Percentiles rank a stretch among this genome's conserved stretches.
Evolutionary conservation across 2,329 filamentous ascomycete species (phyloP).

Genomic region (Pseudopithomyces chartarum): DNA sequence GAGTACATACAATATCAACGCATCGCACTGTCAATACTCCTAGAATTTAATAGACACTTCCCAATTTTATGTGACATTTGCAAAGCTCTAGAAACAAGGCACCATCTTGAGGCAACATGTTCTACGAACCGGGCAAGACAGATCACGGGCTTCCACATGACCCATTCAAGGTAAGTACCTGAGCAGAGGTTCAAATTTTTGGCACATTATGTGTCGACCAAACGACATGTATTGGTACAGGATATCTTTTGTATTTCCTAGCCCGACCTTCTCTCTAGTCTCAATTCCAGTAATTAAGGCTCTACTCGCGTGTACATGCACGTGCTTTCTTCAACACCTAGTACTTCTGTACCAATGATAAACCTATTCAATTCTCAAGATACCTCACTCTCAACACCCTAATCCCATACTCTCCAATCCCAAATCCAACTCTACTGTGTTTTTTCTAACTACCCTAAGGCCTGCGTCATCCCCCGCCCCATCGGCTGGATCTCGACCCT

Average conservation of each 20-base stretch:
- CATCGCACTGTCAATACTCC: neutral
- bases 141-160: constrained; percentile 59
- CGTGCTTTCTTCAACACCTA: neutral
- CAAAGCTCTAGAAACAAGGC: neutral
- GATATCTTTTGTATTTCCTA: neutral
- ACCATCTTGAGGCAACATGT: constrained; percentile 43
- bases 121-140: constrained; percentile 60
- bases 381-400: neutral
- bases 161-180: constrained; percentile 57
- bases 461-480: constrained; percentile 64
- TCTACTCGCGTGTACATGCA: too few relatives aligned
- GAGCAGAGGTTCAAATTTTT: too few relatives aligned
- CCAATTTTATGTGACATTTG: neutral
- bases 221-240: neutral
- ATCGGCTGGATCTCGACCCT: constrained; percentile 68
- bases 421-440: too few relatives aligned
- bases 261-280: neutral
- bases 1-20: neutral
- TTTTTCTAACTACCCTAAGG: too few relatives aligned
- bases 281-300: too few relatives aligned
- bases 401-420: too few relatives aligned
- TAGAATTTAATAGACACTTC: neutral
- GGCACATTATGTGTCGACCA: neutral
- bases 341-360: too few relatives aligned
- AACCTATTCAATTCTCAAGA: neutral